phyloP scores from a whole-genome alignment of 1,139 yeast genomes.

The Debaryomyces sp. region DNA sequence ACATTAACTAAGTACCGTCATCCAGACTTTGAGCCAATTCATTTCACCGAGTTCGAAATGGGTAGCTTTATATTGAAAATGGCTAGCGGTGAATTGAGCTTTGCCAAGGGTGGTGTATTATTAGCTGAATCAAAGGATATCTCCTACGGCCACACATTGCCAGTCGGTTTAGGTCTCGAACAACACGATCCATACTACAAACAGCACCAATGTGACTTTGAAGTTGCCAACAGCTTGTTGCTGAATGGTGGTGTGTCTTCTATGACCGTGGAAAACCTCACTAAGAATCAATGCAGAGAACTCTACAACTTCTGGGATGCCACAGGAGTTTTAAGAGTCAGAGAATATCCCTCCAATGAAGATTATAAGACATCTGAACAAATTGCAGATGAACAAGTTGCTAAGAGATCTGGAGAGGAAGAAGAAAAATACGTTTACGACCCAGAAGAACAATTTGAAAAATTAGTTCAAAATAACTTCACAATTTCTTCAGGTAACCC shows the following conservation, averaged over 20 bases:
- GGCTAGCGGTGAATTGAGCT: conserved; percentile 56
- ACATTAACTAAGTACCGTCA: conserved; percentile 65
- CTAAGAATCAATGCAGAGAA: conserved; percentile 54
- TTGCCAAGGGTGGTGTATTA: conserved; percentile 64
- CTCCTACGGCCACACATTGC: conserved; percentile 48
- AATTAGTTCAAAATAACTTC: conserved; percentile 53
- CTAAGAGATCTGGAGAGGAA: conserved; percentile 15
- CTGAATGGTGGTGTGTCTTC: conserved; percentile 50
- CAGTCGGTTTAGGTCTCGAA: conserved; percentile 59
- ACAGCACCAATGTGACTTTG: conserved; percentile 53
- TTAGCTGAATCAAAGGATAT: conserved; percentile 55
- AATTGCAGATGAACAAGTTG: conserved; percentile 17
- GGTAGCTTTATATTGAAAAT: conserved; percentile 61
- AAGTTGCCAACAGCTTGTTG: conserved; percentile 52
- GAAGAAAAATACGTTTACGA: conserved; percentile 19
- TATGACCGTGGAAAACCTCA: conserved; percentile 52
- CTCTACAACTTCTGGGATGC: conserved; percentile 57
- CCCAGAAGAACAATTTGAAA: conserved; percentile 33
- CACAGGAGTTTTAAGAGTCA: conserved; percentile 53
- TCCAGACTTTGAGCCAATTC: conserved; percentile 58
- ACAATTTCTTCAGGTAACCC: conserved; percentile 84
- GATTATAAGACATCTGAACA: conserved; percentile 19
- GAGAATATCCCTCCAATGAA: conserved; percentile 48
- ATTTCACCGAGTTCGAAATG: conserved; percentile 65
- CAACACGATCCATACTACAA: conserved; percentile 62